Percentiles rank a stretch among this genome's conserved stretches.
phyloP scores from a whole-genome alignment of 2,329 filamentous ascomycete genomes.

The Geosmithia morbida region DNA sequence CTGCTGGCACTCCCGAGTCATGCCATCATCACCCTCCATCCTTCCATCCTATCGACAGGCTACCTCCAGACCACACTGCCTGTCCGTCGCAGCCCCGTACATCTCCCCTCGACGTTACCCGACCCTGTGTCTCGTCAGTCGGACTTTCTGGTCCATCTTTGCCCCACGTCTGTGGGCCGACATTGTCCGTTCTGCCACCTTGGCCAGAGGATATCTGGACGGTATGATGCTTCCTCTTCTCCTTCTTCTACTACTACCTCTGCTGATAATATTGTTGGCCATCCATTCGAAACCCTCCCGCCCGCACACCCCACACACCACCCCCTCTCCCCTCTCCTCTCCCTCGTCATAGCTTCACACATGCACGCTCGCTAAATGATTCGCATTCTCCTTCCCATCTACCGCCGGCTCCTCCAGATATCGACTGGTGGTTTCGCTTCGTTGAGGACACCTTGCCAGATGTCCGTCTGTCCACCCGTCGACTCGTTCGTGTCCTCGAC shows the following conservation, averaged over 20 bases:
- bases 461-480: conserved; percentile 22
- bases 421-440: conserved; percentile 33
- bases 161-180: conserved; percentile 38
- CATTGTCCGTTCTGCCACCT: background rate
- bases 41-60: conserved; percentile 42
- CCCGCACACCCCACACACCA: too few species aligned
- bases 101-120: conserved; percentile 24
- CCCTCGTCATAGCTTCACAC: too few species aligned
- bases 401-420: too few species aligned
- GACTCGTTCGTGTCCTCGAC: conserved; percentile 31
- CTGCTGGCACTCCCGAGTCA: background rate
- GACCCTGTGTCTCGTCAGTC: conserved; percentile 32
- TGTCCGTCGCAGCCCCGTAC: conserved; percentile 30
- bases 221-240: too few species aligned
- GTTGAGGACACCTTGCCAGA: conserved; percentile 21
- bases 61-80: conserved; percentile 29
- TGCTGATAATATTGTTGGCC: background rate
- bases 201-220: too few species aligned
- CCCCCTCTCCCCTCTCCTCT: too few species aligned
- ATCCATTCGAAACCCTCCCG: too few species aligned
- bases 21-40: conserved; percentile 5
- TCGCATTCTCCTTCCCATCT: too few species aligned
- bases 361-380: too few species aligned
- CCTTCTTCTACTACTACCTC: too few species aligned
- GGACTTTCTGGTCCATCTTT: conserved; percentile 31